Base-by-base conservation (phyloP, 1,139 yeast genomes). In the Magnusiomyces sp. region DNA sequence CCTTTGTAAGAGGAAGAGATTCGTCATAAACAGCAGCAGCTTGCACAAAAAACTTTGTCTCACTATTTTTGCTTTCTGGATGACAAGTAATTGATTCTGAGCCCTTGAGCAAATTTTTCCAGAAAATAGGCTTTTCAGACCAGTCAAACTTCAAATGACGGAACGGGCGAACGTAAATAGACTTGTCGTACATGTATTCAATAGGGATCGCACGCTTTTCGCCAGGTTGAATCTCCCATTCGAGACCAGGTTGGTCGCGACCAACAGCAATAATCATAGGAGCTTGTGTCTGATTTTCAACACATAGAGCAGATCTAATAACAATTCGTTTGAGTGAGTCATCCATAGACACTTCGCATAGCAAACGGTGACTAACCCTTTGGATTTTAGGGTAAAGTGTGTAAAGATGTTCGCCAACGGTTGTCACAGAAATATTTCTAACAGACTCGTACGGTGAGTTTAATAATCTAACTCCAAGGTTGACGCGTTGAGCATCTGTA, bases 391-490 rank as follows among this genome's bases (percentile, higher is more conserved):
- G 96, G 2, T 72, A 64, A 53, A 92, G 68, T 62, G 79, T 76
- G 57, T 81, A 79, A 14, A 90, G 64, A 33, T 84, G 81, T 59
- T 89, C 96, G 2, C 97, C 97, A 61, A 88, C 97, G 13, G 83
- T 77, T 5, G 84, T 80, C 1, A 88, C 84, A 0, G 90, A 76
- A 7, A 94, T 71, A 0, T 74, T 70, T 5, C 72, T 67, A 2
- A 86, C 65, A 10, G 75, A 73, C 2, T 75, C 76, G 58, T 79
- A 83, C 0, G 73, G 71, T 0, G 87, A 75, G 45, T 73, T 79
- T 2, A 76, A 46, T 16, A 88, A 65, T 41, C 74, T 74, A 17
- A 89, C 74, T 0, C 84, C 90, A 41, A 90, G 67, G 1, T 75
- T 71, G 41, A 81, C 83, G 20, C 72, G 73, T 27, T 75, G 78